Percentiles rank a stretch among this genome's conserved stretches.
These are phyloP conservation scores for Verticillium isaacii DNA, from an alignment of 2,329 filamentous ascomycete species.

Conservation along the genomic window DNA sequence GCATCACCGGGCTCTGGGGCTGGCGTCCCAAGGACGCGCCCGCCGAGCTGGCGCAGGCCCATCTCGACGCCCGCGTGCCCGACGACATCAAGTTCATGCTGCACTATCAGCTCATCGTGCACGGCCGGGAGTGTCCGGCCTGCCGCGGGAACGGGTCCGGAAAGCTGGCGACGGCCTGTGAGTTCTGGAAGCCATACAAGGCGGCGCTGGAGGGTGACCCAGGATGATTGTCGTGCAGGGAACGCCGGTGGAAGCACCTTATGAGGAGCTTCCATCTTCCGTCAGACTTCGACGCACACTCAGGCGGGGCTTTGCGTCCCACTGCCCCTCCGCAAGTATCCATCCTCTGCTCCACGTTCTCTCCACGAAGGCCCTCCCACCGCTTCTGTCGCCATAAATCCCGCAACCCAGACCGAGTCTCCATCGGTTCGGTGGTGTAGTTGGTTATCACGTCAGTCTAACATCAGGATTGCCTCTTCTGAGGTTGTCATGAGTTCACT, in stretches of 20 bases:
- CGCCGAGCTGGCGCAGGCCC: background rate
- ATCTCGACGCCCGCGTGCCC: background rate
- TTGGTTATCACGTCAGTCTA: background rate
- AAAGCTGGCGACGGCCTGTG: background rate
- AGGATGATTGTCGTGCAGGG: too few relatives aligned
- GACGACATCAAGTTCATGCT: slow-evolving; percentile 4
- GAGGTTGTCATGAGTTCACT: background rate
- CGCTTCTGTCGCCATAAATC: background rate
- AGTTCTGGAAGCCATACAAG: too few relatives aligned
- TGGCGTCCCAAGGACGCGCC: background rate
- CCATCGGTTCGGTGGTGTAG: background rate
- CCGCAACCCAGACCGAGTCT: background rate
- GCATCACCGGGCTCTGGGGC: slow-evolving; percentile 2
- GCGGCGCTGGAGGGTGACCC: too few relatives aligned
- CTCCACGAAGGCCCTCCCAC: too few relatives aligned
- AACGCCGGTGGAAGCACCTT: too few relatives aligned
- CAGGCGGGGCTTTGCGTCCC: too few relatives aligned
- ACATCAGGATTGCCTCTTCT: background rate
- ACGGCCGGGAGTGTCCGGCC: slow-evolving; percentile 2
- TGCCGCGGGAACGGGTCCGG: background rate
- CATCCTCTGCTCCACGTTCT: too few relatives aligned
- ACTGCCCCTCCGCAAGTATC: too few relatives aligned
- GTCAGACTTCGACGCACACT: too few relatives aligned
- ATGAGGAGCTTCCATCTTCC: too few relatives aligned
- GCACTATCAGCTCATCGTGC: slow-evolving; percentile 1